These are phyloP conservation scores for Geranium rotundifolium DNA, from an alignment of 345 rosid species.

Conservation along the genomic window DNA sequence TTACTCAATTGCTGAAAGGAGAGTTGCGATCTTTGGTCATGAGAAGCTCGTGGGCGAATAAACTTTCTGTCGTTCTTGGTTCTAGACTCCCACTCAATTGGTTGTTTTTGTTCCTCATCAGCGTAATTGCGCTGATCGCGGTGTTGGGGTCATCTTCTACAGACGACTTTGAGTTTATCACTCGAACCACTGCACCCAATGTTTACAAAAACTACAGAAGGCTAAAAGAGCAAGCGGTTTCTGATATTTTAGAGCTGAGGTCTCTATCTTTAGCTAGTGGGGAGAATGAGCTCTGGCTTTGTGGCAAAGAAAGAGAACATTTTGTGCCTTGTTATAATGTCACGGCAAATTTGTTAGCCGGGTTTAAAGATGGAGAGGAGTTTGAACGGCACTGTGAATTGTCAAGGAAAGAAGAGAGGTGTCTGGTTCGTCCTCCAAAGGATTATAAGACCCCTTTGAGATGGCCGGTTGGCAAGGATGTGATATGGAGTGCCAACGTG, in stretches of 20 bases:
- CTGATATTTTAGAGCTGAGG: conserved; percentile 68
- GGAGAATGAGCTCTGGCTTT: conserved; percentile 50
- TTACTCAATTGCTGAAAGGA: conserved; percentile 11
- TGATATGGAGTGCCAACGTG: conserved; percentile 93
- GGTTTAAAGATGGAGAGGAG: conserved; percentile 75
- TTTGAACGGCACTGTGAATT: conserved; percentile 84
- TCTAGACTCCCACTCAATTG: conserved; percentile 57
- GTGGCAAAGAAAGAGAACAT: conserved; percentile 86
- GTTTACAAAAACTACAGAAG: conserved; percentile 63
- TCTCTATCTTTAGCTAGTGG: conserved; percentile 41
- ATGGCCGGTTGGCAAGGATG: conserved; percentile 94
- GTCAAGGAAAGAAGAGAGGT: conserved; percentile 34
- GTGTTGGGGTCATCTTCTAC: conserved; percentile 66
- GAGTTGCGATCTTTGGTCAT: conserved; percentile 40
- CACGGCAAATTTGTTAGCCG: conserved; percentile 58
- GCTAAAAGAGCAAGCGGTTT: conserved; percentile 86
- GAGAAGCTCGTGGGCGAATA: conserved; percentile 79
- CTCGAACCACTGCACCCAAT: conserved; percentile 33
- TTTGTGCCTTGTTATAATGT: conserved; percentile 87
- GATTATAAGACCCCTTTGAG: conserved; percentile 85
- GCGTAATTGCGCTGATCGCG: conserved; percentile 54
- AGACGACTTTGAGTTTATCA: conserved; percentile 34
- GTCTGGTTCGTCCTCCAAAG: conserved; percentile 86
- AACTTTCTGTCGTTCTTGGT: conserved; percentile 46
- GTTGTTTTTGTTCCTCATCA: conserved; percentile 49